phyloP scores from a whole-genome alignment of 345 rosid species.

The Euclidium syriacum region DNA sequence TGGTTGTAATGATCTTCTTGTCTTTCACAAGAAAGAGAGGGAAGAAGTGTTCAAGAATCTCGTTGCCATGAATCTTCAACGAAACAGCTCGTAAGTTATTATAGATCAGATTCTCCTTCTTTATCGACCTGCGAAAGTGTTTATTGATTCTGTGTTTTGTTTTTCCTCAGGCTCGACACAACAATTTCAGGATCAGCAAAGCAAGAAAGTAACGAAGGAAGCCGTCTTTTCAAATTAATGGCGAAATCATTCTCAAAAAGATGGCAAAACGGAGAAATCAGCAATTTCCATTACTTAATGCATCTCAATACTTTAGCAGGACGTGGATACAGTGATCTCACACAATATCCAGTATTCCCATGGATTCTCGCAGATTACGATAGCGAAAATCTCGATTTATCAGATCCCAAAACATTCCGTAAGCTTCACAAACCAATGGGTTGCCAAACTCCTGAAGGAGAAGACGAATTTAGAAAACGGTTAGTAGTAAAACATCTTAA shows the following conservation, averaged over 20 bases:
- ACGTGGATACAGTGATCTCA: conserved; percentile 98
- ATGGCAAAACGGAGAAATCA: conserved; percentile 99
- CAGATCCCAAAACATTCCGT: conserved; percentile 82
- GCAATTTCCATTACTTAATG: conserved; percentile 99
- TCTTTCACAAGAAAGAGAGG: conserved; percentile 97
- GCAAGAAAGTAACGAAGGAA: conserved; percentile 88
- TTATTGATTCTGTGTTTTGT: conserved; percentile 19
- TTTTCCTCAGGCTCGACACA: conserved; percentile 75
- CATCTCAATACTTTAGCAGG: conserved; percentile 99
- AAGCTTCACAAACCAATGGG: conserved; percentile 99
- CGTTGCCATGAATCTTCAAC: conserved; percentile 91
- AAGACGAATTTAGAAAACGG: conserved; percentile 98
- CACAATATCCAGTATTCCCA: conserved; percentile 99
- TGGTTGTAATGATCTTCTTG: conserved; percentile 96
- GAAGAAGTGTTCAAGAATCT: conserved; percentile 97
- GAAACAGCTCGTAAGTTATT: conserved; percentile 42
- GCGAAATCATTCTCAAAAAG: conserved; percentile 98
- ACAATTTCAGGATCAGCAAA: conserved; percentile 93
- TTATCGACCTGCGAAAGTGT: conserved; percentile 16
- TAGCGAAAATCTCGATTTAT: conserved; percentile 77
- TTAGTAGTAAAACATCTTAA: conserved; percentile 30
- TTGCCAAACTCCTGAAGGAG: conserved; percentile 95
- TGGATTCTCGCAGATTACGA: conserved; percentile 99
- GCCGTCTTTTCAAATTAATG: conserved; percentile 84
- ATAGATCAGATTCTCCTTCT: conserved; percentile 5